Evolutionary conservation across 345 rosid species (phyloP).

Genomic region (Populus pruinosa): DNA sequence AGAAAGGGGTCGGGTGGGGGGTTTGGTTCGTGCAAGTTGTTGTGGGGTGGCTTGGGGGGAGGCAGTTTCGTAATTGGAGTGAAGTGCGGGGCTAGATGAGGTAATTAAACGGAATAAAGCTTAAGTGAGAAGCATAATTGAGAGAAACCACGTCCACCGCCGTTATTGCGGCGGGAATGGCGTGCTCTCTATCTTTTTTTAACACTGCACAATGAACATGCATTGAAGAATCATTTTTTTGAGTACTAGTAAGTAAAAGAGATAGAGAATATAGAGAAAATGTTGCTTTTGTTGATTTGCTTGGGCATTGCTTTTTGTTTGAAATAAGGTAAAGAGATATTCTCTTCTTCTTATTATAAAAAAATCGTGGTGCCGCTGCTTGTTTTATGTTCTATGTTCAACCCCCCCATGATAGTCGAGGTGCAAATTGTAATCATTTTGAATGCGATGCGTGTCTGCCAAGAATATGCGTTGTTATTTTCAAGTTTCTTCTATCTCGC

Average conservation of each 20-base stretch:
- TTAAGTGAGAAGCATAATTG: neutral
- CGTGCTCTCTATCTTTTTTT: constrained; percentile 43
- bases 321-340: neutral
- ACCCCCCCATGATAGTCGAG: constrained; percentile 4
- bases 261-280: neutral
- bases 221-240: neutral
- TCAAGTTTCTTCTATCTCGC: neutral
- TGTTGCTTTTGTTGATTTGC: neutral
- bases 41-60: neutral
- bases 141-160: constrained; percentile 40
- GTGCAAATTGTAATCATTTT: constrained; percentile 13
- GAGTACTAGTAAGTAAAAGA: neutral
- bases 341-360: neutral
- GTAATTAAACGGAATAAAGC: constrained; percentile 14
- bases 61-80: constrained; percentile 43
- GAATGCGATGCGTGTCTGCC: constrained; percentile 12
- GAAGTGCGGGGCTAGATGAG: constrained; percentile 12
- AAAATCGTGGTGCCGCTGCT: neutral
- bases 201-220: neutral
- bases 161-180: constrained; percentile 86
- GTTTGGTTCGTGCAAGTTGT: constrained; percentile 32
- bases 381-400: constrained; percentile 28
- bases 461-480: neutral
- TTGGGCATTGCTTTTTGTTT: neutral
- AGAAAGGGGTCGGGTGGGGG: neutral